Conservation (phyloP, 169 alveolate species). For the Theileria parva region DNA sequence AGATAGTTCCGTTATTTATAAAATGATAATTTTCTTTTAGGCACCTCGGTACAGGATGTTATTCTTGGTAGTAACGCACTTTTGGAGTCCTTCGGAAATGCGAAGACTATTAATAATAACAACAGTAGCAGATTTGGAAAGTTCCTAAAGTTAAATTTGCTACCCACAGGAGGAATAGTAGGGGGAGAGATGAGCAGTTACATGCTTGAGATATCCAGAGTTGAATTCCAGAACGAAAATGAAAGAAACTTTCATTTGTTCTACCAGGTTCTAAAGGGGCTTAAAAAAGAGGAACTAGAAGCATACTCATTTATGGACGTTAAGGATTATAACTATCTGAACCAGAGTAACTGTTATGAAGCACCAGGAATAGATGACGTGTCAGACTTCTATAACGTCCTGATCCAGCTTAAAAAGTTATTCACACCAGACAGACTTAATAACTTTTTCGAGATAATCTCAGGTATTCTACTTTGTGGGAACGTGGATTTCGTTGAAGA, state of each 20-base stretch:
- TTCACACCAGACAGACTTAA: conserved; percentile 28
- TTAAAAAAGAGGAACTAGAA: conserved; percentile 37
- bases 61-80: conserved; percentile 91
- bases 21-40: not conserved
- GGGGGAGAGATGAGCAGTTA: conserved; percentile 94
- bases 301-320: conserved; percentile 32
- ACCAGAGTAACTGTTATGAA: conserved; percentile 71
- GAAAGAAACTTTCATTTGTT: conserved; percentile 98
- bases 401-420: conserved; percentile 37
- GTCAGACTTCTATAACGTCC: conserved; percentile 59
- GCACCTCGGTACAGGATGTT: conserved; percentile 39
- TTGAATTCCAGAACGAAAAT: conserved; percentile 81
- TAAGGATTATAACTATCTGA: conserved; percentile 66
- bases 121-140: conserved; percentile 98
- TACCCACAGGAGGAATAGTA: conserved; percentile 82
- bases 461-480: conserved; percentile 80
- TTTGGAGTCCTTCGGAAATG: conserved; percentile 98
- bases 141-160: conserved; percentile 90
- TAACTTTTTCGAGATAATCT: conserved; percentile 41
- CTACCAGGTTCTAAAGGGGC: conserved; percentile 79
- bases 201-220: conserved; percentile 95
- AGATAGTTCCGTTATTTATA: conserved; percentile 2
- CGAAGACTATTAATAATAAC: conserved; percentile 95
- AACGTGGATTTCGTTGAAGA: conserved; percentile 70
- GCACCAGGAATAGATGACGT: conserved; percentile 77